Percentiles rank a stretch among this genome's conserved stretches.
phyloP scores from a whole-genome alignment of 805 yeast genomes.

The Kluyveromyces siamensis region DNA sequence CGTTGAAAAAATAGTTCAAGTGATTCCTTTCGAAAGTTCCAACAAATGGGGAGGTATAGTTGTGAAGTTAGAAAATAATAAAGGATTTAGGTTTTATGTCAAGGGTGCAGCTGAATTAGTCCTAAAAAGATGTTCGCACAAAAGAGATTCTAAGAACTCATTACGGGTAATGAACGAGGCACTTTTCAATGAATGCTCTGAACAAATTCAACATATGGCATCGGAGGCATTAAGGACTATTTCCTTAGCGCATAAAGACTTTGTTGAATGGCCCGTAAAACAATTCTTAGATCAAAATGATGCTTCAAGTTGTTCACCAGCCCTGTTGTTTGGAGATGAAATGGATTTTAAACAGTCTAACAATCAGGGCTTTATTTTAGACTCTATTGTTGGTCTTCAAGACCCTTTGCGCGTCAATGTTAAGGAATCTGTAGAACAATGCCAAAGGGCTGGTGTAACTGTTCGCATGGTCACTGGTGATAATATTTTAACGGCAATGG shows the following conservation, averaged over 20 bases:
- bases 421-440: constrained; percentile 74
- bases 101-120: constrained; percentile 96
- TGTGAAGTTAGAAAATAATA: constrained; percentile 35
- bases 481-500: constrained; percentile 80
- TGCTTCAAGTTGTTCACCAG: constrained; percentile 36
- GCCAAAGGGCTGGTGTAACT: constrained; percentile 84
- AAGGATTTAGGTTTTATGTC: constrained; percentile 48
- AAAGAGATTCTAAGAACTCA: constrained; percentile 26
- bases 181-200: constrained; percentile 26
- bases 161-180: constrained; percentile 24
- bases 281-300: constrained; percentile 29
- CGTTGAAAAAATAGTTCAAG: constrained; percentile 45
- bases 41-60: constrained; percentile 90
- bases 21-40: constrained; percentile 84
- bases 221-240: constrained; percentile 78
- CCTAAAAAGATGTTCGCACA: constrained; percentile 46
- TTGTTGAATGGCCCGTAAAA: constrained; percentile 65
- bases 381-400: constrained; percentile 83
- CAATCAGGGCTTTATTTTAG: constrained; percentile 40
- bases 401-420: constrained; percentile 93
- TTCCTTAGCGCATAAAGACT: constrained; percentile 77
- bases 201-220: constrained; percentile 52
- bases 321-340: constrained; percentile 31
- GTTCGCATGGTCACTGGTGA: constrained; percentile 99
- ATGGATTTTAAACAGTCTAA: constrained; percentile 5